These are phyloP conservation scores for Sporothrix brunneoviolacea DNA, from an alignment of 2,329 filamentous ascomycete species.

Conservation along the genomic window DNA sequence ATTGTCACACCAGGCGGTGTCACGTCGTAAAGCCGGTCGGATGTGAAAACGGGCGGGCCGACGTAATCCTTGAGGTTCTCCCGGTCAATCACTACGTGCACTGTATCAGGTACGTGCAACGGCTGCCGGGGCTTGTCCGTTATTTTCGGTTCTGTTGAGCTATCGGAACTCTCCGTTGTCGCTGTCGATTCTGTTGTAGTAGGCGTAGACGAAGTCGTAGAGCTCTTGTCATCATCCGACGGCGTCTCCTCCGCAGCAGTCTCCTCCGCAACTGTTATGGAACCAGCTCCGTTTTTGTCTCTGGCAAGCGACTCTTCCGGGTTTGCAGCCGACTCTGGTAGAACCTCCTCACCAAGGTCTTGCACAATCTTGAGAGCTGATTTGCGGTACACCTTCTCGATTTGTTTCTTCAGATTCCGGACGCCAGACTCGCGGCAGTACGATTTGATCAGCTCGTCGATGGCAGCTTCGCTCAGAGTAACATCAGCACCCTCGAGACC, in stretches of 20 bases:
- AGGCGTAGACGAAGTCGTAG: conserved; percentile 6
- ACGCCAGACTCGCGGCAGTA: conserved; percentile 98
- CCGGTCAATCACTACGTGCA: conserved; percentile 80
- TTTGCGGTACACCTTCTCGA: conserved; percentile 98
- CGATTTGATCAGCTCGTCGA: conserved; percentile 95
- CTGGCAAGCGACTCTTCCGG: conserved; percentile 35
- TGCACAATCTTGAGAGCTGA: conserved; percentile 95
- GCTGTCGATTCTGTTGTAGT: conserved; percentile 9
- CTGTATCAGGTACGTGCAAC: conserved; percentile 75
- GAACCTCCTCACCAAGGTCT: conserved; percentile 77
- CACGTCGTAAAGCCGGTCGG: conserved; percentile 88
- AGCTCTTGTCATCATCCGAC: conserved; percentile 10
- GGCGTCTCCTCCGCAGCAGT: conserved; percentile 29
- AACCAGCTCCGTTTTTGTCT: conserved; percentile 30
- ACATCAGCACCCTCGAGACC: conserved; percentile 88
- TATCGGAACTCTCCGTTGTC: conserved; percentile 27
- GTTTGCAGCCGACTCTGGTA: conserved; percentile 72
- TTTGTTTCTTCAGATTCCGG: conserved; percentile 97
- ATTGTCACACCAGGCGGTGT: conserved; percentile 93
- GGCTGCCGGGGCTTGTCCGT: conserved; percentile 67
- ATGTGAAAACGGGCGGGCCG: conserved; percentile 89
- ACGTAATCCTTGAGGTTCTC: conserved; percentile 95
- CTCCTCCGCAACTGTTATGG: conserved; percentile 36
- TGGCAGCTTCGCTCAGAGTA: conserved; percentile 75
- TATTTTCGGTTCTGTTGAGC: conserved; percentile 44